These are phyloP conservation scores for Zalaria sp. DNA, from an alignment of 2,329 filamentous ascomycete genomes.

Conservation along the genomic window DNA sequence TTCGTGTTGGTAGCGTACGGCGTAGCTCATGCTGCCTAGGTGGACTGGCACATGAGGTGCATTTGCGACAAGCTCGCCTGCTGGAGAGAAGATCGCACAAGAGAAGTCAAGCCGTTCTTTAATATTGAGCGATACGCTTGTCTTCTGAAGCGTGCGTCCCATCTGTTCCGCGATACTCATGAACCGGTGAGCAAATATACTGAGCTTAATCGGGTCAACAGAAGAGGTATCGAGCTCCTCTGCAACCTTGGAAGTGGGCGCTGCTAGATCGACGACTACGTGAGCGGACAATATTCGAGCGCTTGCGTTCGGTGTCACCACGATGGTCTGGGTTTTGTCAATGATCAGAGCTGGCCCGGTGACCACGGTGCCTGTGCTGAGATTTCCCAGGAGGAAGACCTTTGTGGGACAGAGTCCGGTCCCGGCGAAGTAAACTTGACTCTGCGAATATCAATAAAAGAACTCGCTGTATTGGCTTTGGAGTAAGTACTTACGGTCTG, in stretches of 20 bases:
- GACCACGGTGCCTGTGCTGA: constrained; percentile 11
- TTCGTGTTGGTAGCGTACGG: constrained; percentile 15
- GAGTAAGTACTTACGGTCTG: too few species aligned
- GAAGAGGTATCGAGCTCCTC: constrained; percentile 1
- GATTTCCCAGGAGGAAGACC: constrained; percentile 11
- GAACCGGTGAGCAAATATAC: constrained; percentile 42
- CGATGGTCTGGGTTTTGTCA: constrained; percentile 32
- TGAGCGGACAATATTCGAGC: constrained; percentile 23
- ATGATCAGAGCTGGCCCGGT: constrained; percentile 19
- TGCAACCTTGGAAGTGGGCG: neutral
- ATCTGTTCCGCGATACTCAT: constrained; percentile 48
- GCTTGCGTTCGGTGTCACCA: constrained; percentile 23
- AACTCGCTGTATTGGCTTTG: too few species aligned
- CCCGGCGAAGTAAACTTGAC: constrained; percentile 12
- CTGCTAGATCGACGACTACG: constrained; percentile 23
- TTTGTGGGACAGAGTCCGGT: constrained; percentile 10
- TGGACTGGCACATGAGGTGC: constrained; percentile 29
- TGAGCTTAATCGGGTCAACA: constrained; percentile 38
- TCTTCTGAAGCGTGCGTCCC: constrained; percentile 42
- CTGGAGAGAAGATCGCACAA: constrained; percentile 28
- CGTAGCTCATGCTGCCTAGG: constrained; percentile 19
- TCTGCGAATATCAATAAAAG: too few species aligned
- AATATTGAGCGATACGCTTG: constrained; percentile 37
- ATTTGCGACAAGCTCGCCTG: constrained; percentile 28
- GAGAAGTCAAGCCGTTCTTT: constrained; percentile 31